These are phyloP conservation scores for Kodamaea kakaduensis DNA, from an alignment of 805 yeast genomes.

Conservation along the genomic window DNA sequence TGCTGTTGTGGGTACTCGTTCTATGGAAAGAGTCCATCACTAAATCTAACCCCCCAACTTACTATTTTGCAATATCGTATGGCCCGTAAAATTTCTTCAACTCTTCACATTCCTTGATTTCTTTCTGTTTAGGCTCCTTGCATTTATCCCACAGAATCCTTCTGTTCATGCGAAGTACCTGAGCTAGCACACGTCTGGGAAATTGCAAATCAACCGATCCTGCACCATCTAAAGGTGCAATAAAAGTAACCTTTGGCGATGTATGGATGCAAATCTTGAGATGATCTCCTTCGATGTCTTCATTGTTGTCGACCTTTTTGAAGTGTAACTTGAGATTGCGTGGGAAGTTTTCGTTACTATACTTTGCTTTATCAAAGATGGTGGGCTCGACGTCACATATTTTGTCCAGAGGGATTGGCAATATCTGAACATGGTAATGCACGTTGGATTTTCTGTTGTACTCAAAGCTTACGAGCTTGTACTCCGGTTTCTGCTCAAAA, in stretches of 20 bases:
- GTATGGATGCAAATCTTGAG: constrained; percentile 30
- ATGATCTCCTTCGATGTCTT: constrained; percentile 28
- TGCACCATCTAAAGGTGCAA: constrained; percentile 18
- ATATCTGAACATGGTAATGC: constrained; percentile 73
- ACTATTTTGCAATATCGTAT: too few species aligned
- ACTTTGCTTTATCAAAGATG: constrained; percentile 38
- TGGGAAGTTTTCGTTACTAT: constrained; percentile 46
- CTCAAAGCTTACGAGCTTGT: constrained; percentile 63
- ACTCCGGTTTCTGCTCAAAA: constrained; percentile 39
- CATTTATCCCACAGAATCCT: constrained; percentile 78
- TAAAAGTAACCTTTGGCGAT: constrained; percentile 16
- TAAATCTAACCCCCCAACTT: too few species aligned
- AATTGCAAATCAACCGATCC: constrained; percentile 69
- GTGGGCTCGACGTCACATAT: constrained; percentile 41
- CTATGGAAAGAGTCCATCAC: too few species aligned
- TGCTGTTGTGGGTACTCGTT: too few species aligned
- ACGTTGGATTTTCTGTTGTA: constrained; percentile 60
- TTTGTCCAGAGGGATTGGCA: constrained; percentile 57
- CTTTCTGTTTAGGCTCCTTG: constrained; percentile 58
- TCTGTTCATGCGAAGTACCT: constrained; percentile 54
- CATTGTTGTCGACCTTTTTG: constrained; percentile 22
- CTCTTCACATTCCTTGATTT: constrained; percentile 55
- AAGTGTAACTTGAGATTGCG: constrained; percentile 45
- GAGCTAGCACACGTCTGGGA: constrained; percentile 76
- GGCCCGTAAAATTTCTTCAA: constrained; percentile 57